These are phyloP conservation scores for Mortierella sp. DNA, from an alignment of 371 early-diverging fungal species.

Conservation along the genomic window DNA sequence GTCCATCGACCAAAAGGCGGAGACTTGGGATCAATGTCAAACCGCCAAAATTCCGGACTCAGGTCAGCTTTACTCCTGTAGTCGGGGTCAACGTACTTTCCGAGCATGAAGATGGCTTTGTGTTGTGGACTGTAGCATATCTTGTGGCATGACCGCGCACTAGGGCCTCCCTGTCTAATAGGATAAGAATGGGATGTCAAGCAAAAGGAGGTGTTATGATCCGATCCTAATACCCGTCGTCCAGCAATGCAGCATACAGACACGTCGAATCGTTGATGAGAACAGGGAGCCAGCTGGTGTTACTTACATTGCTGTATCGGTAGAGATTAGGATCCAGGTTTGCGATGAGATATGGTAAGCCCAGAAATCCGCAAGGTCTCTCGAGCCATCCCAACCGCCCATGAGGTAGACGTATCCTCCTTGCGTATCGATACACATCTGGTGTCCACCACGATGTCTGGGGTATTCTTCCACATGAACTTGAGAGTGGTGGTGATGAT, in stretches of 20 bases:
- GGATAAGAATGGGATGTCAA: neutral
- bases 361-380: constrained; percentile 95
- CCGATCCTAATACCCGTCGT: no score
- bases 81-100: constrained; percentile 86
- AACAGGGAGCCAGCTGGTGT: no score
- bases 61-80: constrained; percentile 67
- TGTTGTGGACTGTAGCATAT: constrained; percentile 85
- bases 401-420: constrained; percentile 84
- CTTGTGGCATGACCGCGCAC: constrained; percentile 92
- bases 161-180: constrained; percentile 85
- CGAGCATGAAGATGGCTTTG: constrained; percentile 83
- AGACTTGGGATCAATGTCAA: constrained; percentile 67
- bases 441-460: constrained; percentile 92
- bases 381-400: constrained; percentile 96
- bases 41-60: constrained; percentile 90
- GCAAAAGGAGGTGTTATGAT: no score
- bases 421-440: constrained; percentile 89
- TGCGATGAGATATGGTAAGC: constrained; percentile 66
- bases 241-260: no score
- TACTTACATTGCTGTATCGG: constrained; percentile 75
- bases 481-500: constrained; percentile 43
- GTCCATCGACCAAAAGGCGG: constrained; percentile 71
- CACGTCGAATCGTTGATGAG: no score
- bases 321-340: constrained; percentile 79
- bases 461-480: constrained; percentile 54